Base-by-base conservation (phyloP, 305 asterid species). In the Withania somnifera region DNA sequence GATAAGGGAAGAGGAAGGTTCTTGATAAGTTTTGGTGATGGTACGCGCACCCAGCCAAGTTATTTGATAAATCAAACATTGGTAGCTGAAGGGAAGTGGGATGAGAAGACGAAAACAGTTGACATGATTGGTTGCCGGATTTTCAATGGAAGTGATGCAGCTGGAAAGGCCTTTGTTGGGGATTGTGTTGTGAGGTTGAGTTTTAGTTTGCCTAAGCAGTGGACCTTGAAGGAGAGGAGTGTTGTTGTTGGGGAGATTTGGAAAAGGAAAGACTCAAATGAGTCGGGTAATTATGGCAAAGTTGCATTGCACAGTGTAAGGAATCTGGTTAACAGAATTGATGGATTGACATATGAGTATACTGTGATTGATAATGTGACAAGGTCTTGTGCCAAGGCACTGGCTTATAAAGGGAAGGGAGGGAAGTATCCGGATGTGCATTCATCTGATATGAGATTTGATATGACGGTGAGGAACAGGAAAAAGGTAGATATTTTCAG, bases 11-110 rank as follows among this genome's bases (percentile, higher is more conserved):
- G 89, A 67, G 93, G 90, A 67, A 91, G 99, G 86, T 93, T 86
- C 85, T 83, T 95, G 89, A 83, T 94, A 79, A 87, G 83, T 36
- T 95, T 92, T 82, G 89, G 85, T 66, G 89, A 89, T 83, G 17
- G 40, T 0, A 47, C 51, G 63, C 47, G 38, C 30, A n/a, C 47
- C 42, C 84, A 80, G 78, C 86, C 42, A 17, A 87, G 84, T 50
- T 89, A 88, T 26, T 88, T 89, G 54, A 97, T 97, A 11, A 91
- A 90, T 79, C 60, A 78, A 61, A 90, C 94, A 34, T 82, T 95
- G 85, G 89, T 93, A 83, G 86, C 88, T 22, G 99, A 95, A 86
- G 99, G 99, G 78, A 92, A 85, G 80, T 95, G 97, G 98, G 91
- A 95, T 50, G 79, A 51, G 68, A 84, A 87, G 91, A 91, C 85